Base-by-base conservation (phyloP, 805 yeast species). In the Brettanomyces naardenensis region DNA sequence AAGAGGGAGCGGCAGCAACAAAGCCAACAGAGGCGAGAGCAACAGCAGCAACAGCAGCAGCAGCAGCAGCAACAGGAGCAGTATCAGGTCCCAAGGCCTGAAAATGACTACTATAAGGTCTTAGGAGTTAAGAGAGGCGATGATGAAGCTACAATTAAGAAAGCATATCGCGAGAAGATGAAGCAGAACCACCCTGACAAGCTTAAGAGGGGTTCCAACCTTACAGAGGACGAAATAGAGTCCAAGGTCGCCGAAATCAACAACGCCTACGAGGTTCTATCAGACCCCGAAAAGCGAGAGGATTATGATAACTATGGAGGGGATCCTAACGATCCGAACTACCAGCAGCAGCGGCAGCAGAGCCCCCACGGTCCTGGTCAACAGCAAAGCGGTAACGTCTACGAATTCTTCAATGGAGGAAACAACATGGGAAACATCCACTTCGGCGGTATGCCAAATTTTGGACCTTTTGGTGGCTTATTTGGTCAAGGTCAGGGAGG, bases 121-220 rank as follows among this genome's bases (percentile, higher is more conserved):
- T 61, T 90, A 14, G 94, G 79, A 11, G 70, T 90, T 5, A 47
- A 77, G 0, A 65, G 68, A 40, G 72, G 73, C 44, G 95, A 97
- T 0, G 77, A 74, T 40, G 78, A 75, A 1, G 69, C 71, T 41
- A 80, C 83, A 6, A 80, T 90, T 44, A 85, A 81, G 50, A 80
- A 76, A 56, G 94, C 95, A 0, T 82, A 88, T 61, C 68, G 96
- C 41, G 68, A 77, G 6, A 73, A 80, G 52, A 81, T 92, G 26
- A 80, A 81, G 52, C 78, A 78, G 53, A 86, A 72, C 57, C 98
- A 90, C 54, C 98, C 98, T 0, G 98, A 90, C 60, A 92, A 90
- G 57, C 80, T 84, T 54, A 78, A 77, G 50, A 52, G 46, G 14
- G 36, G 36, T 9, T 79, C 77, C 26, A 85, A 80, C 28, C 56